phyloP scores from a whole-genome alignment of 805 yeast species.

The Debaryomyces hansenii region DNA sequence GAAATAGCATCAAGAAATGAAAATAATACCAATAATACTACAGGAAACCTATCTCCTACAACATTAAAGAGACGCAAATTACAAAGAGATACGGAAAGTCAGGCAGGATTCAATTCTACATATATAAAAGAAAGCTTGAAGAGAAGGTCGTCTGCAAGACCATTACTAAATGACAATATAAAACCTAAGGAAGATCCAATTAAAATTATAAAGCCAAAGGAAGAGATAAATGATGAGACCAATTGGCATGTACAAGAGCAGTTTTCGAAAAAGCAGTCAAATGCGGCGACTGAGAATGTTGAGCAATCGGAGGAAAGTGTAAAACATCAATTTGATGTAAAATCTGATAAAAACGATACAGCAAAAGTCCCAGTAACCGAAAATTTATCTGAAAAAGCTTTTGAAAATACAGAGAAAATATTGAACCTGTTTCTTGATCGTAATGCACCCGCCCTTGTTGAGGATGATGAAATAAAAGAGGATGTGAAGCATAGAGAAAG shows the following conservation, averaged over 20 bases:
- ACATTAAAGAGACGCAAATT: background rate
- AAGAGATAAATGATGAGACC: background rate
- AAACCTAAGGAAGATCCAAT: background rate
- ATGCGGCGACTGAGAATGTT: background rate
- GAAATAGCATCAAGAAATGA: conserved; percentile 13
- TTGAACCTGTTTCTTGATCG: background rate
- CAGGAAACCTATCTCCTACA: background rate
- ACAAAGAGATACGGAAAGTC: background rate
- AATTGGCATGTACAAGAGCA: background rate
- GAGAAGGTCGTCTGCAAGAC: conserved; percentile 1
- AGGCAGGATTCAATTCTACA: conserved; percentile 1
- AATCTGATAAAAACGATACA: background rate
- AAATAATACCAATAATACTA: background rate
- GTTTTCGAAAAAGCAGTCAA: background rate
- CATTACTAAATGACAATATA: background rate
- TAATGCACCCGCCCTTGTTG: background rate
- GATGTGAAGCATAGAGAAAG: background rate
- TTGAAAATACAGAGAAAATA: background rate
- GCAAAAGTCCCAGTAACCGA: background rate
- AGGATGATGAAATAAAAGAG: background rate
- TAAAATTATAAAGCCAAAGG: background rate
- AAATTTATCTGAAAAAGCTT: background rate
- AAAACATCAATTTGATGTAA: background rate
- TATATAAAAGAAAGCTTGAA: conserved; percentile 5
- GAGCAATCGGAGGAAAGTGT: background rate